Evolutionary conservation across 2,329 filamentous ascomycete genomes (phyloP).

Genomic region (Aspergillus pseudoviridinutans): DNA sequence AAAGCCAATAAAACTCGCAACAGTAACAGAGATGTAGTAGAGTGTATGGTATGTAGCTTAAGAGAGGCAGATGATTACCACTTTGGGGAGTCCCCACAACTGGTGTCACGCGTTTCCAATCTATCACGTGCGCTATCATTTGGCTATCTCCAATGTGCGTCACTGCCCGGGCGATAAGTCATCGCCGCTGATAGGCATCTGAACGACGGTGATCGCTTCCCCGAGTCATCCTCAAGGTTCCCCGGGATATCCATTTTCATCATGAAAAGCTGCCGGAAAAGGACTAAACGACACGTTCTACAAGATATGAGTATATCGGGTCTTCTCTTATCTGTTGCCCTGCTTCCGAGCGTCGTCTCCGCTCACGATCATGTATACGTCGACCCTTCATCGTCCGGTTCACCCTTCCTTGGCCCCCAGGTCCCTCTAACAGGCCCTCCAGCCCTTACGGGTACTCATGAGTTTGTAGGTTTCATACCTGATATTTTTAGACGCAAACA

Average conservation of each 20-base stretch:
- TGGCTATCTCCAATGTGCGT: constrained; percentile 22
- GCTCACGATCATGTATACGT: constrained; percentile 24
- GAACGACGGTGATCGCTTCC: not conserved
- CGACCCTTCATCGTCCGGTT: constrained; percentile 18
- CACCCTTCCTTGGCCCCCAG: constrained; percentile 32
- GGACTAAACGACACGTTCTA: constrained; percentile 13
- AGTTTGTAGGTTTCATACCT: constrained; percentile 31
- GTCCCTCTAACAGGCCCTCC: constrained; percentile 25
- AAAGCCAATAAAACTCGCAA: not conserved
- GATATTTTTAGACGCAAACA: not conserved
- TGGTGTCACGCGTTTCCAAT: not conserved
- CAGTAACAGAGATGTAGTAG: not conserved
- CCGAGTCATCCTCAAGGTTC: constrained; percentile 11
- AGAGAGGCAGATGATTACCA: not conserved
- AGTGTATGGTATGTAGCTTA: not conserved
- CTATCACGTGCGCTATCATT: constrained; percentile 10
- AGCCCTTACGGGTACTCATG: constrained; percentile 22
- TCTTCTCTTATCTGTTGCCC: constrained; percentile 20
- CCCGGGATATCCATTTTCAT: constrained; percentile 11
- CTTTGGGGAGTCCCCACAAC: not conserved
- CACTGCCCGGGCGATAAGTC: constrained; percentile 14
- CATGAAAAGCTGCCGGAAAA: constrained; percentile 19
- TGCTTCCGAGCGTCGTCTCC: constrained; percentile 19
- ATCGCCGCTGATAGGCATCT: not conserved
- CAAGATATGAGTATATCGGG: constrained; percentile 10